These are phyloP conservation scores for Phytophthora podocarpi DNA, from an alignment of 352 stramenopile genomes.

Conservation along the genomic window DNA sequence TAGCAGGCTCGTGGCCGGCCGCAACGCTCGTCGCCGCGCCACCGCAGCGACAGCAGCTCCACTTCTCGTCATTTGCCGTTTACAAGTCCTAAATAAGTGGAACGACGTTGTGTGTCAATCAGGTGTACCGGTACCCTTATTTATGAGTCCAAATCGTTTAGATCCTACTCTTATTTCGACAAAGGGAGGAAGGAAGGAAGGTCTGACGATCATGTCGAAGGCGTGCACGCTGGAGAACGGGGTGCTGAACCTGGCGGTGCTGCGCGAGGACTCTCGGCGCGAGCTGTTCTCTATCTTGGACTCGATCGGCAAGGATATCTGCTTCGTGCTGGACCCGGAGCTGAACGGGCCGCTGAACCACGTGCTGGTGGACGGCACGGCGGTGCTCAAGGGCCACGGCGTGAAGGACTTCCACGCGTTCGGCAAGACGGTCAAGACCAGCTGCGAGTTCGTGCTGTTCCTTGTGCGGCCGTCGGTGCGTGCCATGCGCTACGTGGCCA, in stretches of 20 bases:
- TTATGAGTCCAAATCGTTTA: not conserved
- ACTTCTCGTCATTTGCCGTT: not conserved
- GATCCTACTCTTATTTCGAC: not conserved
- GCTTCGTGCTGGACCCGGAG: constrained; percentile 85
- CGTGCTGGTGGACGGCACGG: constrained; percentile 86
- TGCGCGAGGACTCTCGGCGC: constrained; percentile 83
- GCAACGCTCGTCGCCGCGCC: not conserved
- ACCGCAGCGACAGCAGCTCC: not conserved
- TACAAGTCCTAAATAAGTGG: not conserved
- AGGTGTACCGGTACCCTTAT: not conserved
- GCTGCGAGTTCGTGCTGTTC: constrained; percentile 90
- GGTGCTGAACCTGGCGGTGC: constrained; percentile 84
- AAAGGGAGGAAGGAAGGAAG: not conserved
- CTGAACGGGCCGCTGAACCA: constrained; percentile 85
- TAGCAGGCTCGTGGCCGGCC: not conserved
- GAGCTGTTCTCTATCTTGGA: constrained; percentile 88
- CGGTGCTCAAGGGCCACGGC: constrained; percentile 84
- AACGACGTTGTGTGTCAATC: not conserved
- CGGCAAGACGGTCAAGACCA: constrained; percentile 78
- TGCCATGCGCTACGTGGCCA: constrained; percentile 81
- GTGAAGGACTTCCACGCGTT: constrained; percentile 89
- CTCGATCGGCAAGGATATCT: constrained; percentile 87
- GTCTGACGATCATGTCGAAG: constrained; percentile 84
- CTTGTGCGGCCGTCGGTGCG: constrained; percentile 82
- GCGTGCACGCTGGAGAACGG: constrained; percentile 82